Conservation (phyloP, 2,329 filamentous ascomycete genomes). For the Monilinia fructicola region DNA sequence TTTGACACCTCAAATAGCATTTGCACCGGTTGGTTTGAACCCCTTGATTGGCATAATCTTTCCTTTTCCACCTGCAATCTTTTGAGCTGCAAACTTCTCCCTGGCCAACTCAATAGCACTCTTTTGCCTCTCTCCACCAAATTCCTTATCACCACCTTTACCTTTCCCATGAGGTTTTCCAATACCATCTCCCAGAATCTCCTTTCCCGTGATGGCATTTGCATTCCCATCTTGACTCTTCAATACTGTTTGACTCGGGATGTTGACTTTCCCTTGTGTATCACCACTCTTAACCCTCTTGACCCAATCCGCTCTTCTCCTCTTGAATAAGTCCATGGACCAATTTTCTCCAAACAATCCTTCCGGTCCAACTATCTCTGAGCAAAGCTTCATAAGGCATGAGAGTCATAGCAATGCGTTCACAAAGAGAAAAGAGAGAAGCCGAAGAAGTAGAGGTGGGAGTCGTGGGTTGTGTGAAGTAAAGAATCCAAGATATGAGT, state of each 20-base stretch:
- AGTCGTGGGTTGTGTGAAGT: constrained; percentile 45
- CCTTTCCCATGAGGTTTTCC: constrained; percentile 20
- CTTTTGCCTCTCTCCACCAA: constrained; percentile 29
- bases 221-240: constrained; percentile 20
- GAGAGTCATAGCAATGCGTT: constrained; percentile 65
- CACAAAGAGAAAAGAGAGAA: constrained; percentile 62
- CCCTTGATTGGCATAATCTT: constrained; percentile 24
- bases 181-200: constrained; percentile 9
- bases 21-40: constrained; percentile 24
- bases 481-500: constrained; percentile 68
- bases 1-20: constrained; percentile 1
- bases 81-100: constrained; percentile 38
- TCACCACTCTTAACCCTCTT: constrained; percentile 46
- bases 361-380: constrained; percentile 63
- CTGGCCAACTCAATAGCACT: constrained; percentile 39
- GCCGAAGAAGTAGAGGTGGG: constrained; percentile 26
- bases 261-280: constrained; percentile 7
- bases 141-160: constrained; percentile 24
- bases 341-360: constrained; percentile 74
- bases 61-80: constrained; percentile 26
- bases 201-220: constrained; percentile 13
- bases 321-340: constrained; percentile 70
- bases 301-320: constrained; percentile 63
- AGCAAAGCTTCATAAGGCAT: constrained; percentile 57
- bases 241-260: neutral